A percentile compares a stretch with the other conserved stretches of the same genome.
Evolutionary conservation across 169 alveolate species (phyloP).

Genomic region (Plasmodium adleri): DNA sequence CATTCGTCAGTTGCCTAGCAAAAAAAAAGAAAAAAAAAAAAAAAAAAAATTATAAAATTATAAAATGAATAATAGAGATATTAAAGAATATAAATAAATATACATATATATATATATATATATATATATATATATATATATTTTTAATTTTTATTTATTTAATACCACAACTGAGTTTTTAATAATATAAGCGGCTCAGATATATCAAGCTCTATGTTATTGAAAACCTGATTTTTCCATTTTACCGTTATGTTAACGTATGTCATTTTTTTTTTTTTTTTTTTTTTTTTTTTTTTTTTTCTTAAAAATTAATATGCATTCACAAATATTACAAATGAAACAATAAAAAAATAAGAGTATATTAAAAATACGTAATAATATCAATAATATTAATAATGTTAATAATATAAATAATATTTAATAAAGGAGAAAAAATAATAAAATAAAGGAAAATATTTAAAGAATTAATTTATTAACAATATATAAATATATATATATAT

Average conservation of each 20-base stretch:
- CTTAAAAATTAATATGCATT: neutral
- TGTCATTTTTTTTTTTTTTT: slow-evolving; percentile 31
- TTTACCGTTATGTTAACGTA: slow-evolving; percentile 80
- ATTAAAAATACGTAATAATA: no score
- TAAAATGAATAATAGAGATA: neutral
- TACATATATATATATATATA: neutral
- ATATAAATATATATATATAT: no score
- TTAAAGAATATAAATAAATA: neutral
- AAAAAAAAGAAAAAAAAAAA: neutral
- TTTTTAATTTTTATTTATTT: slow-evolving; percentile 3
- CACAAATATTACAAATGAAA: no score
- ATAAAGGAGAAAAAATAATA: no score
- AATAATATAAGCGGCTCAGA: slow-evolving; percentile 78
- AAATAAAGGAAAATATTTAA: no score
- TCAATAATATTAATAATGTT: no score
- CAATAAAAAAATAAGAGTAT: no score
- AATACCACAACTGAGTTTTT: slow-evolving; percentile 77
- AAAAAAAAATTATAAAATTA: neutral
- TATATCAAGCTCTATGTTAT: slow-evolving; percentile 77
- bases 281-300: neutral
- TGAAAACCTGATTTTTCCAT: slow-evolving; percentile 83
- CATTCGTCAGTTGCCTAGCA: slow-evolving; percentile 90
- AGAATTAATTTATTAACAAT: no score
- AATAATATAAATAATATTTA: no score
- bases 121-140: neutral